Evolutionary conservation across 768 basidiomycete species (phyloP).

Genomic region (Hericium rajendrae): DNA sequence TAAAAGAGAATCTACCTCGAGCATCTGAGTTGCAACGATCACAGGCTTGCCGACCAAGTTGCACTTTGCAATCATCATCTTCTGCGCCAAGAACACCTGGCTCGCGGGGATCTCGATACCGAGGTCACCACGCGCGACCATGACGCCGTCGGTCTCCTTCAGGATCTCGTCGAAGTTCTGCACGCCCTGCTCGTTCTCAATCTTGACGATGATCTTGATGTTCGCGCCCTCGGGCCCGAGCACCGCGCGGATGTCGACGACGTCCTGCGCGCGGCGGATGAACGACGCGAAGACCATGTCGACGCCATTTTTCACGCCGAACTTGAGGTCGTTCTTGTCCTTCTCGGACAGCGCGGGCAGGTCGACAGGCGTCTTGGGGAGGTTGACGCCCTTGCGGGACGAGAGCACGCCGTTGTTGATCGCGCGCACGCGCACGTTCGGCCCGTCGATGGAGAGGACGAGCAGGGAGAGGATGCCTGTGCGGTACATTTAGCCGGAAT

Average conservation of each 20-base stretch:
- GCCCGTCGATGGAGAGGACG: conserved; percentile 80
- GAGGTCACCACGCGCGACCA: conserved; percentile 99
- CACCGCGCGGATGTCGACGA: conserved; percentile 85
- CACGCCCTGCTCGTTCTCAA: conserved; percentile 99
- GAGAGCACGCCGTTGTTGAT: conserved; percentile 89
- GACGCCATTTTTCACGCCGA: conserved; percentile 95
- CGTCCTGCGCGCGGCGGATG: conserved; percentile 92
- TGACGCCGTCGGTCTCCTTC: conserved; percentile 92
- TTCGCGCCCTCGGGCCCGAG: conserved; percentile 90
- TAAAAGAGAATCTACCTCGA: conserved; percentile 52
- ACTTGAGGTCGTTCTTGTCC: conserved; percentile 91
- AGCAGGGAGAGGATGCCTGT: conserved; percentile 84
- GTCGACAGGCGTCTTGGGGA: conserved; percentile 96
- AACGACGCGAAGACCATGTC: conserved; percentile 99
- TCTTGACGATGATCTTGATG: conserved; percentile 99
- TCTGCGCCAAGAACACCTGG: conserved; percentile 98
- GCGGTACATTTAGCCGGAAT: not conserved
- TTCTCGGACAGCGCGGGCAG: conserved; percentile 95
- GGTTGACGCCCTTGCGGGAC: conserved; percentile 98
- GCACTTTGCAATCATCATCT: conserved; percentile 99
- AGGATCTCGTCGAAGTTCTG: conserved; percentile 99
- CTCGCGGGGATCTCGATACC: conserved; percentile 99
- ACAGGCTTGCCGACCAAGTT: conserved; percentile 97
- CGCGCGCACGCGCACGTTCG: conserved; percentile 73
- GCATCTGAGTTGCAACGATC: conserved; percentile 99